These are phyloP conservation scores for Hypoxylon sp. DNA, from an alignment of 2,329 filamentous ascomycete species.

Conservation along the genomic window DNA sequence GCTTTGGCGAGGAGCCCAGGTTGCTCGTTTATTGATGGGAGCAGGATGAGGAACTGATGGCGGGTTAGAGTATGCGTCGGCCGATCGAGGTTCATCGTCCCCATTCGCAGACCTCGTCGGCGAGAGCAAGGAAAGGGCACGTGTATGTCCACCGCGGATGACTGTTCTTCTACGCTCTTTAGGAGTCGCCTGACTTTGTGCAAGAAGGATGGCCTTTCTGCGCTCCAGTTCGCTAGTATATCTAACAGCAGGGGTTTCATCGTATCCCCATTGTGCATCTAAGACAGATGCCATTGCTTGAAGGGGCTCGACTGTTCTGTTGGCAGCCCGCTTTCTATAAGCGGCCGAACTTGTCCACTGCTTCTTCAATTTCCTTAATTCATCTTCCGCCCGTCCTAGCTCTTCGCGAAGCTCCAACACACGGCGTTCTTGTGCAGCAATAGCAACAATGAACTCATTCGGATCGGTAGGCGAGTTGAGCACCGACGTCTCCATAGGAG, in stretches of 20 bases:
- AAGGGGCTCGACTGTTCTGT: slow-evolving; percentile 71
- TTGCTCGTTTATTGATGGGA: slow-evolving; percentile 68
- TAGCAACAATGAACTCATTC: slow-evolving; percentile 84
- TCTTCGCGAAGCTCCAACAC: slow-evolving; percentile 95
- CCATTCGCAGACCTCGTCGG: slow-evolving; percentile 66
- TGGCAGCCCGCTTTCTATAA: slow-evolving; percentile 79
- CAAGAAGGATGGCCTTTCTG: slow-evolving; percentile 75
- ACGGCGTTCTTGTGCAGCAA: slow-evolving; percentile 91
- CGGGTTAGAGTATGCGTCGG: slow-evolving; percentile 53
- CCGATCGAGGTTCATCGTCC: slow-evolving; percentile 61
- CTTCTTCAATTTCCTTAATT: slow-evolving; percentile 83
- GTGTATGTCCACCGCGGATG: slow-evolving; percentile 76
- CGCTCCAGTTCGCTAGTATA: slow-evolving; percentile 77
- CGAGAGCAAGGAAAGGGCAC: slow-evolving; percentile 86
- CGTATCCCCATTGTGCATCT: slow-evolving; percentile 51
- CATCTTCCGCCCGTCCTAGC: slow-evolving; percentile 83
- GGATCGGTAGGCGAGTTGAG: slow-evolving; percentile 67
- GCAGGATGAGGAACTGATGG: slow-evolving; percentile 57
- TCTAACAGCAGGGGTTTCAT: slow-evolving; percentile 59
- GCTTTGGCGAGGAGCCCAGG: slow-evolving; percentile 70
- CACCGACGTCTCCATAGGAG: slow-evolving; percentile 64
- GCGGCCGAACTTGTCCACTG: slow-evolving; percentile 86
- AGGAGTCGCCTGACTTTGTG: slow-evolving; percentile 60
- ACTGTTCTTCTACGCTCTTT: slow-evolving; percentile 70
- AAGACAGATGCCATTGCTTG: slow-evolving; percentile 56